These are phyloP conservation scores for Colletotrichum cuscutae DNA, from an alignment of 2,329 filamentous ascomycete genomes.

Conservation along the genomic window DNA sequence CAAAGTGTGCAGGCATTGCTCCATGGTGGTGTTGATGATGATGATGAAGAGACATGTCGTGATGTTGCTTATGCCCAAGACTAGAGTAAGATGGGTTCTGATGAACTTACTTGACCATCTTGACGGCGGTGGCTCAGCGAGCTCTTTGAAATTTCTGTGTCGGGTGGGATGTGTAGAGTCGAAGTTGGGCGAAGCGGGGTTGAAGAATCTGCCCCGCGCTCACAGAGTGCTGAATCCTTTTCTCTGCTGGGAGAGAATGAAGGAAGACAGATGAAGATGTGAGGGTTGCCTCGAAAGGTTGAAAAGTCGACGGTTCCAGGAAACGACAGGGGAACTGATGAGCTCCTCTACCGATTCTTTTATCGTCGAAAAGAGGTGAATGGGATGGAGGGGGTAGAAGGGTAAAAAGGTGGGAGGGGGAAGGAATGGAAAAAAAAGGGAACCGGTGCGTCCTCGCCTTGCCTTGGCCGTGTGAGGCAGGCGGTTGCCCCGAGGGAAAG, in stretches of 20 bases:
- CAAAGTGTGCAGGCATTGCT: background rate
- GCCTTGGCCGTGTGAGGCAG: constrained; percentile 24
- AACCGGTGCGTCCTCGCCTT: constrained; percentile 29
- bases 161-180: constrained; percentile 41
- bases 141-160: constrained; percentile 47
- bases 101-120: constrained; percentile 97
- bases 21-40: background rate
- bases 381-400: constrained; percentile 26
- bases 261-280: constrained; percentile 32
- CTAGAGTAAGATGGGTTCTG: background rate
- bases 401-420: constrained; percentile 14
- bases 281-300: constrained; percentile 38
- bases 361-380: constrained; percentile 43
- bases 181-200: constrained; percentile 55
- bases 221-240: constrained; percentile 32
- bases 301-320: constrained; percentile 46
- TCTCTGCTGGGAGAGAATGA: constrained; percentile 28
- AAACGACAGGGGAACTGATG: constrained; percentile 48
- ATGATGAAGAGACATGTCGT: constrained; percentile 10
- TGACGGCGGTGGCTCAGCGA: constrained; percentile 78
- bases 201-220: constrained; percentile 45
- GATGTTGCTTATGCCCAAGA: background rate
- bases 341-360: constrained; percentile 52
- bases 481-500: constrained; percentile 26
- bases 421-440: constrained; percentile 34